Percentiles rank a stretch among this genome's conserved stretches.
Evolutionary conservation across 768 basidiomycete genomes (phyloP).

Genomic region (Infundibulicybe gibba): DNA sequence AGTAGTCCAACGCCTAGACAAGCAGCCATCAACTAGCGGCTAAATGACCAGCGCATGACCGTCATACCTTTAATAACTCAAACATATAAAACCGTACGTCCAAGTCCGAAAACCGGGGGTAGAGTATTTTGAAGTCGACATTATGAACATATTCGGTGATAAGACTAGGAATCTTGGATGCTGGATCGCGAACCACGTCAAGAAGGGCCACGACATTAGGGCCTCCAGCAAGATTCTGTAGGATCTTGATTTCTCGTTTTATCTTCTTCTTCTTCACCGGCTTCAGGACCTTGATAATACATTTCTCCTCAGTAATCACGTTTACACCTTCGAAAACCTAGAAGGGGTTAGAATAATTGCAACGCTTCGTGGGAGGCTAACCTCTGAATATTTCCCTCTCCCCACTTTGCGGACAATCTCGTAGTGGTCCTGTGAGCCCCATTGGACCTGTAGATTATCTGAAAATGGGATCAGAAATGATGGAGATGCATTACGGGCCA

Average conservation of each 20-base stretch:
- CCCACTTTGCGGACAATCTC: constrained; percentile 97
- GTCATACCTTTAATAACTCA: constrained; percentile 89
- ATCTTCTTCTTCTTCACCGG: constrained; percentile 99
- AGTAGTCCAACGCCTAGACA: constrained; percentile 86
- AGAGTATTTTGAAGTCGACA: constrained; percentile 94
- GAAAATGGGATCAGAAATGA: constrained; percentile 17
- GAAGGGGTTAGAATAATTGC: constrained; percentile 7
- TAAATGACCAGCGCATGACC: not conserved
- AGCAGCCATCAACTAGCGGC: constrained; percentile 7
- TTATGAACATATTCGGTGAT: constrained; percentile 99
- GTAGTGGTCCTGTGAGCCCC: constrained; percentile 97
- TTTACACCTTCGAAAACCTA: constrained; percentile 94
- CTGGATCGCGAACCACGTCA: constrained; percentile 94
- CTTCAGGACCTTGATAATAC: constrained; percentile 98
- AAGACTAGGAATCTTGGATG: constrained; percentile 95
- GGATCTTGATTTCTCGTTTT: constrained; percentile 97
- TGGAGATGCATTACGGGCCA: constrained; percentile 11
- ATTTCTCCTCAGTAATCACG: constrained; percentile 87
- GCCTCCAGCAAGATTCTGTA: constrained; percentile 94
- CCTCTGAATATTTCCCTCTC: constrained; percentile 94
- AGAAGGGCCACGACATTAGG: constrained; percentile 92
- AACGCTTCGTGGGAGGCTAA: constrained; percentile 20
- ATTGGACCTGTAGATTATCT: constrained; percentile 97
- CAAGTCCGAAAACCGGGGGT: constrained; percentile 92
- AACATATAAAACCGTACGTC: constrained; percentile 97